These are phyloP conservation scores for Leccinum huronense DNA, from an alignment of 1,284 basidiomycete genomes.

Conservation along the genomic window DNA sequence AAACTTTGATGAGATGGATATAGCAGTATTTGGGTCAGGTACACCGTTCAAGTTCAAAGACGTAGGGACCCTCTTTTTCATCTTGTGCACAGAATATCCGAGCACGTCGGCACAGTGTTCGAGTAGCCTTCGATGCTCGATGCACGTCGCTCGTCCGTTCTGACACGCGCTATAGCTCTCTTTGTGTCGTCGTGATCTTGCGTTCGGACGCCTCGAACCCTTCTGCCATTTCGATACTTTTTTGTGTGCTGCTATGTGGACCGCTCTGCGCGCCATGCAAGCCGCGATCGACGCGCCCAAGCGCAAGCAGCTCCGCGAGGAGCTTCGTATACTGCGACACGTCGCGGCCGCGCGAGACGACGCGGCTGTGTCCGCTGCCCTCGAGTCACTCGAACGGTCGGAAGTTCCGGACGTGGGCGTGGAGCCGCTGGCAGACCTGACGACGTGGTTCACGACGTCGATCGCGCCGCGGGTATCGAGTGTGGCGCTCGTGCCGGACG, in stretches of 20 bases:
- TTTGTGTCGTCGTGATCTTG: conserved; percentile 66
- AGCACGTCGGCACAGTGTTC: conserved; percentile 79
- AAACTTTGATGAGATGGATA: conserved; percentile 55
- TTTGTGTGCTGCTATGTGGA: conserved; percentile 65
- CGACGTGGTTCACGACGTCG: conserved; percentile 71
- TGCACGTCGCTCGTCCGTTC: conserved; percentile 58
- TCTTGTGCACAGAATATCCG: conserved; percentile 61
- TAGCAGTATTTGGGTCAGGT: conserved; percentile 39
- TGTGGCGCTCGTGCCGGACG: conserved; percentile 89
- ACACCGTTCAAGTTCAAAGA: conserved; percentile 44
- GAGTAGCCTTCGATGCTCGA: conserved; percentile 50
- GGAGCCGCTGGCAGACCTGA: conserved; percentile 85
- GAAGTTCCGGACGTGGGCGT: conserved; percentile 84
- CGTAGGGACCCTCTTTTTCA: conserved; percentile 59
- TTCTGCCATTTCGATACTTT: conserved; percentile 59
- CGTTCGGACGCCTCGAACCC: conserved; percentile 66
- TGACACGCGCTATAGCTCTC: conserved; percentile 63
- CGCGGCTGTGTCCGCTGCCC: conserved; percentile 57
- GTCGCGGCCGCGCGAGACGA: conserved; percentile 72
- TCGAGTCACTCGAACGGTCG: conserved; percentile 72
- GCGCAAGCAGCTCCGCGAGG: conserved; percentile 84
- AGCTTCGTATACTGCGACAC: conserved; percentile 81
- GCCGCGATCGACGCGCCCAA: conserved; percentile 56
- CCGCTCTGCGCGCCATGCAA: conserved; percentile 65
- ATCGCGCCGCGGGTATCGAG: conserved; percentile 84